Conservation (phyloP, 768 basidiomycete species). For the Gymnopilus junonius region DNA sequence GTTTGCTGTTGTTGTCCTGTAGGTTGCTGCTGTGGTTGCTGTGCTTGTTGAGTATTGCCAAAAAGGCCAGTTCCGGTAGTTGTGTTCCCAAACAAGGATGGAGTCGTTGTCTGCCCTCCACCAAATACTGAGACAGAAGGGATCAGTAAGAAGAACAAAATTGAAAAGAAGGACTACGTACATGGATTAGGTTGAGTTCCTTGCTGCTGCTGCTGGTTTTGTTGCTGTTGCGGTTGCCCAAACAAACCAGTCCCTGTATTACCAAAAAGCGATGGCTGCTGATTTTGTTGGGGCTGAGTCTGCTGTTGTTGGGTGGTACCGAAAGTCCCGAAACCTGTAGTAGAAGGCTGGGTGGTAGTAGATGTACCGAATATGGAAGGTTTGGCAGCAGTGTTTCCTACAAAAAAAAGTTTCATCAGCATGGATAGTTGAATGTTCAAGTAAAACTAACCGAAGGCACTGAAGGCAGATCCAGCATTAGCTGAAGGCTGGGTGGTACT, state of each 20-base stretch:
- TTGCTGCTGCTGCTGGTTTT: constrained; percentile 25
- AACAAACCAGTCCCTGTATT: constrained; percentile 12
- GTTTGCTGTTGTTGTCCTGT: constrained; percentile 33
- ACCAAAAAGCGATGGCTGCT: constrained; percentile 29
- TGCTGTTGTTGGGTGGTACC: constrained; percentile 22
- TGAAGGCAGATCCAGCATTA: constrained; percentile 18
- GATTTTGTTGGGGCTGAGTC: constrained; percentile 24
- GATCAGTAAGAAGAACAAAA: neutral
- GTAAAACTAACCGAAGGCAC: constrained; percentile 17
- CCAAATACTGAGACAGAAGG: constrained; percentile 23
- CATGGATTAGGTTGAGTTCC: constrained; percentile 18
- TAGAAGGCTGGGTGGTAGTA: constrained; percentile 18
- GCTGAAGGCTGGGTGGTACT: constrained; percentile 20
- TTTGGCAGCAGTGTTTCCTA: constrained; percentile 12
- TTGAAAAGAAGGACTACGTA: constrained; percentile 4
- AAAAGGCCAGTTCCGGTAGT: constrained; percentile 24
- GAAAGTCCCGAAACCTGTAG: constrained; percentile 19
- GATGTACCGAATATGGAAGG: constrained; percentile 25
- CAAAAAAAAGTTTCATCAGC: neutral
- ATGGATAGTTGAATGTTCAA: neutral
- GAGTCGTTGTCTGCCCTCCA: constrained; percentile 15
- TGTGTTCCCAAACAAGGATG: constrained; percentile 21
- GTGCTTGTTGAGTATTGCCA: constrained; percentile 31
- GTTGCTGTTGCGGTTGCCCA: constrained; percentile 25
- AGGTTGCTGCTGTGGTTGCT: constrained; percentile 33